Percentiles rank a stretch among this genome's conserved stretches.
Evolutionary conservation across 805 yeast species (phyloP).

Genomic region (Cyberlindnera mrakii): DNA sequence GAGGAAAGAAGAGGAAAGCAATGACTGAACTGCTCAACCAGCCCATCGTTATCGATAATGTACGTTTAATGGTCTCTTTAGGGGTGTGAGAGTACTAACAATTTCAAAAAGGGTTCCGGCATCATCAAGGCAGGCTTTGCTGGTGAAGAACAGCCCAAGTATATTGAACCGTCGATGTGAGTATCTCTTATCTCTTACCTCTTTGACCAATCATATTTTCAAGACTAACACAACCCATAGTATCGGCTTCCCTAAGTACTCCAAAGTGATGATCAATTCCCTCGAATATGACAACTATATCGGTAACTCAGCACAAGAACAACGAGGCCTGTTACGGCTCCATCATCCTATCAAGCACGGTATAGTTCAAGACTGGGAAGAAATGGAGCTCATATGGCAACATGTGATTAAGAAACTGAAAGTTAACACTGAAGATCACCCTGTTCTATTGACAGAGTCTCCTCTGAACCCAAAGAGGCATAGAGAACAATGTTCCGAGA

Average conservation of each 20-base stretch:
- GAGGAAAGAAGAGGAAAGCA: background rate
- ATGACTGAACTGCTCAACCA: slow-evolving; percentile 45
- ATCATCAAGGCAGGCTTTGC: slow-evolving; percentile 86
- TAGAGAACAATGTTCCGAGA: slow-evolving; percentile 85
- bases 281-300: slow-evolving; percentile 62
- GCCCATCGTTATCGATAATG: slow-evolving; percentile 71
- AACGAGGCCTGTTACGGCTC: slow-evolving; percentile 70
- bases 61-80: slow-evolving; percentile 13
- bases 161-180: slow-evolving; percentile 51
- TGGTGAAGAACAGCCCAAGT: slow-evolving; percentile 78
- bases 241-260: slow-evolving; percentile 80
- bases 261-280: slow-evolving; percentile 73
- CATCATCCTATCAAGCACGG: slow-evolving; percentile 79
- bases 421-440: slow-evolving; percentile 68
- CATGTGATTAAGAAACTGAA: slow-evolving; percentile 52
- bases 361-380: slow-evolving; percentile 73
- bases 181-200: slow-evolving; percentile 15
- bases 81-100: slow-evolving; percentile 3
- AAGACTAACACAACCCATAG: slow-evolving; percentile 12
- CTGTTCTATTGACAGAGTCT: slow-evolving; percentile 81
- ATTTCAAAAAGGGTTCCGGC: slow-evolving; percentile 58
- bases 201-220: background rate
- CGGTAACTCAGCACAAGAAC: slow-evolving; percentile 69
- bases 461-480: slow-evolving; percentile 80
- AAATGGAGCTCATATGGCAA: slow-evolving; percentile 80